Percentiles rank a stretch among this genome's conserved stretches.
Evolutionary conservation across 805 yeast genomes (phyloP).

Genomic region (Citeromyces nyonsensis): DNA sequence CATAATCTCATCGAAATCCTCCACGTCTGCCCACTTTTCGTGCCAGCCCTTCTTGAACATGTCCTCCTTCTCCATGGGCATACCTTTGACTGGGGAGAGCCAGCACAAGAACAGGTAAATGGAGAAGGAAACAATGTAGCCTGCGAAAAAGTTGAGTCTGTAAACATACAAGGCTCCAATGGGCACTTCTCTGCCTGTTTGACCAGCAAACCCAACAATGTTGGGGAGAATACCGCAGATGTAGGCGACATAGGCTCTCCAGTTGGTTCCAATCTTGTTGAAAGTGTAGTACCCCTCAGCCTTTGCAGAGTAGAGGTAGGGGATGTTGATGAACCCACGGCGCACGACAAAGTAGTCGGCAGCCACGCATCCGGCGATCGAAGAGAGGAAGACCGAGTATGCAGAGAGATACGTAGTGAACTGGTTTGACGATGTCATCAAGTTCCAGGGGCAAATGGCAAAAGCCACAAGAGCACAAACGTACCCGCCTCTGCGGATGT

Average conservation of each 20-base stretch:
- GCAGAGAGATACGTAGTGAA: constrained; percentile 74
- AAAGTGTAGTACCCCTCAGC: constrained; percentile 38
- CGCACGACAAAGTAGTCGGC: constrained; percentile 60
- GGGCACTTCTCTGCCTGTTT: constrained; percentile 62
- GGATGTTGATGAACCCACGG: constrained; percentile 50
- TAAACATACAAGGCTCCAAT: constrained; percentile 64
- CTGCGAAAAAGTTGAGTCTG: constrained; percentile 62
- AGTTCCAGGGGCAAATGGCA: constrained; percentile 74
- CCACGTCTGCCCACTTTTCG: constrained; percentile 50
- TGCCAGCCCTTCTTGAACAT: constrained; percentile 38
- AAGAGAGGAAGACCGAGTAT: constrained; percentile 67
- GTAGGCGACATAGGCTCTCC: constrained; percentile 78
- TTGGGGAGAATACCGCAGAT: constrained; percentile 71
- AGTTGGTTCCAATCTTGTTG: constrained; percentile 50
- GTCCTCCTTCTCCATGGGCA: constrained; percentile 15
- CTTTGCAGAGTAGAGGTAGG: constrained; percentile 44
- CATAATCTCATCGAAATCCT: constrained; percentile 30
- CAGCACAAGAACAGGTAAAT: constrained; percentile 37
- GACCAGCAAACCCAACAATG: constrained; percentile 79
- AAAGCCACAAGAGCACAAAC: constrained; percentile 60
- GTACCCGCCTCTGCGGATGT: constrained; percentile 70
- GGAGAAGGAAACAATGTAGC: constrained; percentile 43
- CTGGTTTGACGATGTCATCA: constrained; percentile 50
- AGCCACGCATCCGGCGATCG: constrained; percentile 66
- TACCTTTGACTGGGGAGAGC: constrained; percentile 32